phyloP scores from a whole-genome alignment of 1,284 basidiomycete genomes.

The Singerocomus inundabilis region DNA sequence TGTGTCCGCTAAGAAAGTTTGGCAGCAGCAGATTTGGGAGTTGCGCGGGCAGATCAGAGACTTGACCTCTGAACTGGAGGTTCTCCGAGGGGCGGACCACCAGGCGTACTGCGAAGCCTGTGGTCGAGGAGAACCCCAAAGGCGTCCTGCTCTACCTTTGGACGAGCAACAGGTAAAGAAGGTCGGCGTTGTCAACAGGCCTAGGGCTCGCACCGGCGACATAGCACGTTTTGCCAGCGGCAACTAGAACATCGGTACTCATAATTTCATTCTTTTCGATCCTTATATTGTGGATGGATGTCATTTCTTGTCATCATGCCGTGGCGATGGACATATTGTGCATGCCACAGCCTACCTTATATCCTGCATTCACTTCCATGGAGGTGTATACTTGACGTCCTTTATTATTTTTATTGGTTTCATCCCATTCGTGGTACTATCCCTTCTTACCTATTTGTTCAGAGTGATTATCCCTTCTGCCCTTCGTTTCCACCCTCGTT shows the following conservation, averaged over 20 bases:
- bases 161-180: conserved; percentile 27
- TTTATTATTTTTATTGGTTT: conserved; percentile 26
- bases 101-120: conserved; percentile 57
- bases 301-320: conserved; percentile 19
- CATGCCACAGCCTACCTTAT: conserved; percentile 13
- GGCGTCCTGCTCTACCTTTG: conserved; percentile 7
- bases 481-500: conserved; percentile 18
- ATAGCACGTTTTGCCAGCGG: conserved; percentile 58
- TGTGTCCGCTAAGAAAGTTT: conserved; percentile 53
- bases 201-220: conserved; percentile 63
- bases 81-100: conserved; percentile 42
- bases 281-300: conserved; percentile 17
- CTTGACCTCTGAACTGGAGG: conserved; percentile 64
- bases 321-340: conserved; percentile 13
- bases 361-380: conserved; percentile 13
- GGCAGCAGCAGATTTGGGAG: conserved; percentile 72
- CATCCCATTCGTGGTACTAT: conserved; percentile 16
- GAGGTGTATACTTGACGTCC: conserved; percentile 7
- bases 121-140: conserved; percentile 46
- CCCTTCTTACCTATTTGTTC: conserved; percentile 9
- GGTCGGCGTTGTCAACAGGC: conserved; percentile 59
- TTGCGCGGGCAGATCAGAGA: conserved; percentile 71
- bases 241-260: conserved; percentile 31
- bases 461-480: neutral
- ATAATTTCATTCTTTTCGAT: conserved; percentile 7